phyloP scores from a whole-genome alignment of 768 basidiomycete species.

The Amanita molliuscula region DNA sequence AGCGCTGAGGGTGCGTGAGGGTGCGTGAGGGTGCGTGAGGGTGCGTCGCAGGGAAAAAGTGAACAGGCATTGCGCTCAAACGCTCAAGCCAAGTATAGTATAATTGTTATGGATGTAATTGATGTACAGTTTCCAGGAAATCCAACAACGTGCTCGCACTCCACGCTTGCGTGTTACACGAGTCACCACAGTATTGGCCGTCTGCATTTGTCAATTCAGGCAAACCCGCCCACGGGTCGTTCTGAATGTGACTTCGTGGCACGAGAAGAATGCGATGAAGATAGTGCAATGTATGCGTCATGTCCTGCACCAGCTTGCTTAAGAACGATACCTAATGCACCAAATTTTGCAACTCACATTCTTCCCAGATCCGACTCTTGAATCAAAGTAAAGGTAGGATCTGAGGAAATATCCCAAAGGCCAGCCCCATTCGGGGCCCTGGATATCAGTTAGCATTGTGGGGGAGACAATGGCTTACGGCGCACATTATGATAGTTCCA shows the following conservation, averaged over 20 bases:
- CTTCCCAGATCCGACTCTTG: constrained; percentile 51
- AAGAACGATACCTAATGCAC: neutral
- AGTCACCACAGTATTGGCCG: constrained; percentile 76
- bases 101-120: constrained; percentile 12
- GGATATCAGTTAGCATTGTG: neutral
- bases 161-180: constrained; percentile 95
- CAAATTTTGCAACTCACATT: constrained; percentile 33
- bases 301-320: constrained; percentile 36
- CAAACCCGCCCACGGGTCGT: constrained; percentile 85
- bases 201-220: constrained; percentile 89
- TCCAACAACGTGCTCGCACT: constrained; percentile 88
- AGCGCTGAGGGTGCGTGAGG: no score
- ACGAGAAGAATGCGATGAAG: constrained; percentile 65
- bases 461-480: constrained; percentile 1
- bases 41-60: no score
- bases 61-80: no score
- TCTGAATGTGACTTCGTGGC: constrained; percentile 63
- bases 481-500: constrained; percentile 87
- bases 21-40: no score
- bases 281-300: constrained; percentile 64
- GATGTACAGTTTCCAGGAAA: constrained; percentile 70
- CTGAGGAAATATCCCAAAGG: constrained; percentile 92
- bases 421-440: constrained; percentile 96
- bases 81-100: no score
- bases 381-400: constrained; percentile 87